Base-by-base conservation (phyloP, 257 asterid genomes). In the Lithospermum erythrorhizon region DNA sequence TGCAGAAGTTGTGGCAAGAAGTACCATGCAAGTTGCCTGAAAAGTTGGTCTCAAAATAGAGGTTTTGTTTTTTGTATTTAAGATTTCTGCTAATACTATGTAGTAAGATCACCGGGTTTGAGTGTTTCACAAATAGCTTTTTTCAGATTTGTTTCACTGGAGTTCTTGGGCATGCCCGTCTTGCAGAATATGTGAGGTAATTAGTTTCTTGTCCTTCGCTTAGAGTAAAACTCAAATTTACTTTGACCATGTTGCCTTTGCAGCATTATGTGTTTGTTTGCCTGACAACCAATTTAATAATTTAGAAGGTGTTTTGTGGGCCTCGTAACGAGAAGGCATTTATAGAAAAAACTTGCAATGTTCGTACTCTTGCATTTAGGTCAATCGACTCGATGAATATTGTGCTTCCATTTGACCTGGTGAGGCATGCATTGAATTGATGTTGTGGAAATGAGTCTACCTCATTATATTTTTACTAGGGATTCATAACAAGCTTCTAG, bases 101-200 rank as follows among this genome's bases (percentile, higher is more conserved):
- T 59, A 35, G 45, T 35, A 35, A 7, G 59, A 30, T 61, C 71
- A 37, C 61, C 48, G 57, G 21, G 56, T 14, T 59, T 76, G 45
- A 75, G 59, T 23, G 56, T 14, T 59, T 76, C 35, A 73, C 22
- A 19, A 63, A 72, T 66, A 47, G 61, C 72, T 72, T 19, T 58
- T 58, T 68, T 17, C 85, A 93, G 99, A 89, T 83, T 89, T 93
- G 68, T 89, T 93, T 73, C 97, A 89, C 74, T 93, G 97, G 99
- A 89, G 95, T 78, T 87, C 96, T 48, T 93, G 97, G 99, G 70
- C 83, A 21, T 93, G 99, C 73, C 95, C 97, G 60, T 93, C 96
- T 58, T 93, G 99, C 79, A 85, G 97, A 57, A 63, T 59, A 57
- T 93, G 97, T 66, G 99, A 93, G 99, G 99, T 93, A 80, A 70